A percentile compares a stretch with the other conserved stretches of the same genome.
phyloP scores from a whole-genome alignment of 2,329 filamentous ascomycete species.

The Sarocladium kiliense region DNA sequence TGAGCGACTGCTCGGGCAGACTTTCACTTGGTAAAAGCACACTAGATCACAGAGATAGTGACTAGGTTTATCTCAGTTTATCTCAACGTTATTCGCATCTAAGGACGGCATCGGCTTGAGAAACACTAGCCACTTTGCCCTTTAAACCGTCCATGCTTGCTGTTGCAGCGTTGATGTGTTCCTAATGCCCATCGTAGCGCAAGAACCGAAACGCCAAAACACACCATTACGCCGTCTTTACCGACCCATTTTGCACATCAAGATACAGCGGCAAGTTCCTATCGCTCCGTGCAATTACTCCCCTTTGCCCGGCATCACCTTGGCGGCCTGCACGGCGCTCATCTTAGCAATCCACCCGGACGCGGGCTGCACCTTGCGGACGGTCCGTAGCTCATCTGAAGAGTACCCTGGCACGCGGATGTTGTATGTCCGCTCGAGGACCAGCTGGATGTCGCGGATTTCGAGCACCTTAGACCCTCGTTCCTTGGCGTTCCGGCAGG shows the following conservation, averaged over 20 bases:
- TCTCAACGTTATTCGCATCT: too few species aligned
- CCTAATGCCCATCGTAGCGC: too few species aligned
- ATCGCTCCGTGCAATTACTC: slow-evolving; percentile 32
- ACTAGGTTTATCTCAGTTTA: background rate
- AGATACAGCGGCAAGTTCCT: too few species aligned
- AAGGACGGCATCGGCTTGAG: background rate
- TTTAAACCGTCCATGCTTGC: background rate
- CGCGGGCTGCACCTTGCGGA: slow-evolving; percentile 87
- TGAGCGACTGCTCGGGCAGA: slow-evolving; percentile 26
- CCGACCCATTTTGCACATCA: too few species aligned
- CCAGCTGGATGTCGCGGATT: slow-evolving; percentile 77
- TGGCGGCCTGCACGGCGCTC: slow-evolving; percentile 91
- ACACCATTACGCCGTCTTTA: too few species aligned
- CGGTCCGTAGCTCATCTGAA: slow-evolving; percentile 88
- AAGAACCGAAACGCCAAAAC: too few species aligned
- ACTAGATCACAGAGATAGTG: background rate
- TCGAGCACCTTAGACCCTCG: slow-evolving; percentile 87
- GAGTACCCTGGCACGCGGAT: slow-evolving; percentile 92
- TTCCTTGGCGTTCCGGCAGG: slow-evolving; percentile 89
- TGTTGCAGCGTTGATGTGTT: too few species aligned
- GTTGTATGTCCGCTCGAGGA: slow-evolving; percentile 81
- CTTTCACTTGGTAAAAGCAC: slow-evolving; percentile 19
- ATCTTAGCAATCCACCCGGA: slow-evolving; percentile 93
- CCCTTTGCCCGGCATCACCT: slow-evolving; percentile 64
- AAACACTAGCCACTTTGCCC: too few species aligned